These are phyloP conservation scores for Yamadazyma trypodendri DNA, from an alignment of 1,139 yeast species.

Conservation along the genomic window DNA sequence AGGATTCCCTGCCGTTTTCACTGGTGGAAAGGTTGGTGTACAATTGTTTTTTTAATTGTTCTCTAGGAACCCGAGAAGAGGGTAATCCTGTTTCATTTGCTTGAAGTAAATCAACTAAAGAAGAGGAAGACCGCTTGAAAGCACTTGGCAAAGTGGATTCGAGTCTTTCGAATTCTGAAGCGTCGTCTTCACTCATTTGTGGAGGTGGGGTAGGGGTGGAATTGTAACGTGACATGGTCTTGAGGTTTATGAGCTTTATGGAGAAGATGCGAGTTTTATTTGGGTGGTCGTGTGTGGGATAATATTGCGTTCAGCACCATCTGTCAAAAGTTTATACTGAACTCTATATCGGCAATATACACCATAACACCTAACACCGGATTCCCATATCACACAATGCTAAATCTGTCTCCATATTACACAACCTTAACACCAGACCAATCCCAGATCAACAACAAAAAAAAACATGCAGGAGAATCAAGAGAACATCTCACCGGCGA, in stretches of 20 bases:
- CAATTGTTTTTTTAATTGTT: conserved; percentile 21
- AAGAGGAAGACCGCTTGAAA: conserved; percentile 41
- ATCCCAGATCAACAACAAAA: too few species aligned
- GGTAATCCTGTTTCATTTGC: conserved; percentile 12
- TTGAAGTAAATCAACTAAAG: conserved; percentile 36
- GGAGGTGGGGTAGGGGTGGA: conserved; percentile 4
- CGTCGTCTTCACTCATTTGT: conserved; percentile 15
- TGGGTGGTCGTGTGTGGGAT: background rate
- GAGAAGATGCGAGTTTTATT: background rate
- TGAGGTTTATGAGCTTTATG: too few species aligned
- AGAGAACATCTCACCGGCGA: background rate
- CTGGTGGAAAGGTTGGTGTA: conserved; percentile 30
- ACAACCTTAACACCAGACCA: too few species aligned
- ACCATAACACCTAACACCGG: too few species aligned
- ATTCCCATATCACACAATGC: too few species aligned
- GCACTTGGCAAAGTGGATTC: conserved; percentile 48
- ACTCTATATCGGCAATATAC: too few species aligned
- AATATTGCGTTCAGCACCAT: too few species aligned
- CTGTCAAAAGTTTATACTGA: too few species aligned
- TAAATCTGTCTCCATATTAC: too few species aligned
- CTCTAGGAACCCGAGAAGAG: conserved; percentile 15
- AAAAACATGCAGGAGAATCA: too few species aligned
- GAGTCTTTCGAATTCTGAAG: conserved; percentile 40
- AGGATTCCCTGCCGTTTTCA: conserved; percentile 39
- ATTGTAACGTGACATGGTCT: conserved; percentile 1